Evolutionary conservation across 2,329 filamentous ascomycete species (phyloP), one percentile per base, ranked within the genome.

Genomic region (Penicillium sp.): DNA sequence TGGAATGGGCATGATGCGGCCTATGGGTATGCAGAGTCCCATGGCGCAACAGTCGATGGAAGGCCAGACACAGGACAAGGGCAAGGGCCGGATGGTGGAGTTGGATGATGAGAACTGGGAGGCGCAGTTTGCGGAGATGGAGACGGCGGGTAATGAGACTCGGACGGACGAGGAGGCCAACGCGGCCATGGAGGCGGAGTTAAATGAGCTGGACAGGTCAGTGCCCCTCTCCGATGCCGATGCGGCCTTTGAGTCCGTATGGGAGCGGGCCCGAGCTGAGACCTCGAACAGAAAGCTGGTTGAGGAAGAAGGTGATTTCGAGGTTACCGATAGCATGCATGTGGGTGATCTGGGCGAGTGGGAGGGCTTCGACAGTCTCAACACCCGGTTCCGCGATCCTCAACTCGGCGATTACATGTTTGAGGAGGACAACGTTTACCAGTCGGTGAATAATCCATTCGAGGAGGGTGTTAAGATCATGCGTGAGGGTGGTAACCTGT

Each of bases 41-140:
- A 71, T 75, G 61, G 74, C 77, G 56, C 74, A 77, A 56, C 65
- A 67, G 46, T 69, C 66, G 20, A 60, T 60, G 28, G 64, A 69
- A 34, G 69, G 69, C 28, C 62, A 70, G 47, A 71, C 74, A 35
- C 69, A 89, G 68, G 87, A 86, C 49, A 97, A 97, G 67, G 90
- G 87, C 31, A 95, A 94, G 69, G 81, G 74, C 5, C 74, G 79
- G 28, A 80, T 97, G 72, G 85, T 97, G 10, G 93, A 97, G 72
- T 79, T 97, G 20, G 89, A 96, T 65, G 91, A 98, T 59, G 76
- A 85, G 62, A 86, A 95, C 64, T 97, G 93, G 93, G 91, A 97
- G 70, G 88, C 89, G 60, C 89, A 97, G 68, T 98, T 98, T 68
- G 87, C 89, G 47, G 82, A 93, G 69, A 84, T 96, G 65, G 88